Base-by-base conservation (phyloP, 78 protist species). In the Thecamonas trahens region DNA sequence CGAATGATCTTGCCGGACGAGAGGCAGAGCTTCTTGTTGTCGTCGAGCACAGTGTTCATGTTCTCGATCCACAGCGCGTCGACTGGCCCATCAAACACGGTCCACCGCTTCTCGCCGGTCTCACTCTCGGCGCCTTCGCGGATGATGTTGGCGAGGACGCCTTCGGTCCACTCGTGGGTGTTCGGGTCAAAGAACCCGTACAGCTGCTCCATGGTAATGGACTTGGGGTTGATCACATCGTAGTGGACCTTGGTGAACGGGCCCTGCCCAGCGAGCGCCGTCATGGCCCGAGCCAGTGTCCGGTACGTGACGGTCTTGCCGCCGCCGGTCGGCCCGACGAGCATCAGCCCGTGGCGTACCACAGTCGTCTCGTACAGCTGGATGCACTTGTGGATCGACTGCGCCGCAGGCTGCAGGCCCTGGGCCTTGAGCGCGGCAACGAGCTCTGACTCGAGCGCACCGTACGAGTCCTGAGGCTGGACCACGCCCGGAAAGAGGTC, bases 1-100 rank as follows among this genome's bases (percentile, higher is more conserved):
- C 77, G 70, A 70, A 94, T 82, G 72, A 83, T 88, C 61, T 86
- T 95, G 17, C 95, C 95, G 1, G 74, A 57, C 54, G 80, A 74
- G n/a, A 94, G 88, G 72, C 94, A 88, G 42, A 94, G 90, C 89
- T 89, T 88, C 84, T 94, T 94, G 85, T 85, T 87, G 70, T 94
- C 97, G 65, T 92, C 96, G 18, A 92, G 77, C 54, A 92, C 92
- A 0, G 96, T 86, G 85, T 92, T 92, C 94, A 92, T 86, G 87
- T 86, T 76, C 79, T 94, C 98, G 40, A 94, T 86, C 98, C 98
- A 94, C 24, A 84, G 40, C 14, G 97, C 91, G 61, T 93, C 97
- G 31, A 93, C 97, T 2, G 91, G 90, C 0, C 94, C 96, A 45
- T 91, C 96, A 24, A 88, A 85, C 26, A 91, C 49, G 37, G 70